Evolutionary conservation across 2,329 filamentous ascomycete species (phyloP).

Genomic region (Fusarium sp.): DNA sequence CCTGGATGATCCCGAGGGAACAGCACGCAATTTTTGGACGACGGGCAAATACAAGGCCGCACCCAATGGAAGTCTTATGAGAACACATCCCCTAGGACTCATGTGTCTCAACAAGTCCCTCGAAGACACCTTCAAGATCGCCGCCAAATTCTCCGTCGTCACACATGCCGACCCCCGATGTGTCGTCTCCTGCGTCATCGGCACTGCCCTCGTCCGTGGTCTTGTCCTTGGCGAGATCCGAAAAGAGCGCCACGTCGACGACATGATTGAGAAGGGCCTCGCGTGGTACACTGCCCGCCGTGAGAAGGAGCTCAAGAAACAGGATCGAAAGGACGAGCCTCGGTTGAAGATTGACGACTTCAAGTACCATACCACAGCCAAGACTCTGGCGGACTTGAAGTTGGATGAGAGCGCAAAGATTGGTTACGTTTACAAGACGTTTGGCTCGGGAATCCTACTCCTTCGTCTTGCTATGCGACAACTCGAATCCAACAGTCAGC

Average conservation of each 20-base stretch:
- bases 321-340: constrained; percentile 45
- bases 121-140: constrained; percentile 57
- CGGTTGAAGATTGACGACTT: constrained; percentile 56
- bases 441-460: constrained; percentile 60
- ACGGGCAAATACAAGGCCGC: constrained; percentile 54
- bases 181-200: constrained; percentile 61
- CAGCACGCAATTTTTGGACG: constrained; percentile 57
- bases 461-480: constrained; percentile 58
- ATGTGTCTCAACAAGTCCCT: constrained; percentile 57
- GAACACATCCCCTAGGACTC: constrained; percentile 63
- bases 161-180: constrained; percentile 66
- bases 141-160: constrained; percentile 55
- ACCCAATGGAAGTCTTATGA: constrained; percentile 65
- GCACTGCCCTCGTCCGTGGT: constrained; percentile 59
- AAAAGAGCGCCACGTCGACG: constrained; percentile 55
- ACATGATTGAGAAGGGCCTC: constrained; percentile 53
- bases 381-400: constrained; percentile 53
- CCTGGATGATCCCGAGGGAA: constrained; percentile 52
- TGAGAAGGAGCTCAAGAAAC: constrained; percentile 34
- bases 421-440: constrained; percentile 66
- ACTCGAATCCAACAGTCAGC: constrained; percentile 24
- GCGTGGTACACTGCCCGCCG: constrained; percentile 51
- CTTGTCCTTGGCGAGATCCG: constrained; percentile 59
- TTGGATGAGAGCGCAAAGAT: constrained; percentile 60
- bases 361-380: constrained; percentile 52